Evolutionary conservation across 1,284 basidiomycete species (phyloP).

Genomic region (Phenoliferia sp.): DNA sequence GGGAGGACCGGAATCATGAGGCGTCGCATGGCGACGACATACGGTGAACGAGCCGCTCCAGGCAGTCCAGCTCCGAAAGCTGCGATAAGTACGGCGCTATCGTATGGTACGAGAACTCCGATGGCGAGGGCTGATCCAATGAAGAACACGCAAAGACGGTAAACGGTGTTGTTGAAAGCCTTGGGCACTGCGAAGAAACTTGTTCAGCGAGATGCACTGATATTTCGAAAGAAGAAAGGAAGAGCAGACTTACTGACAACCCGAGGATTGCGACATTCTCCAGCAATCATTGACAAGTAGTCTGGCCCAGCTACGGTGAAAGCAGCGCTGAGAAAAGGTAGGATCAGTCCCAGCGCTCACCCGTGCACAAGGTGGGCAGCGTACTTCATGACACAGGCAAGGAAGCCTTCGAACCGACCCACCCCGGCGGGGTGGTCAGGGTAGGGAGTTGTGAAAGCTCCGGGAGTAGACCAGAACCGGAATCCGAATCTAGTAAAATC

Average conservation of each 20-base stretch:
- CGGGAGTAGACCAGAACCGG: neutral
- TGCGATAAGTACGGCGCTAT: conserved; percentile 1
- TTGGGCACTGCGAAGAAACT: conserved; percentile 37
- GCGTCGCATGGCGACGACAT: conserved; percentile 29
- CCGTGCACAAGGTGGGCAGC: too few species aligned
- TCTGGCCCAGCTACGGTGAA: conserved; percentile 35
- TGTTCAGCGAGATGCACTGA: too few species aligned
- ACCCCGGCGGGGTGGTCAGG: neutral
- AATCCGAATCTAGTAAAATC: too few species aligned
- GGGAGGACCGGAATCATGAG: conserved; percentile 23
- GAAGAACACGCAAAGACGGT: conserved; percentile 40
- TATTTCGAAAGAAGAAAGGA: too few species aligned
- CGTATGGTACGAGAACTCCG: conserved; percentile 25
- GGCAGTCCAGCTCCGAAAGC: conserved; percentile 13
- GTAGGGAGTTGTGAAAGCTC: neutral
- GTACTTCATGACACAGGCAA: conserved; percentile 26
- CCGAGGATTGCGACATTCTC: conserved; percentile 39
- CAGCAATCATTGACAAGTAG: conserved; percentile 21
- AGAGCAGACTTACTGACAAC: conserved; percentile 4
- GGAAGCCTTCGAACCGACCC: conserved; percentile 35
- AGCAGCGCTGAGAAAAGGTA: conserved; percentile 27
- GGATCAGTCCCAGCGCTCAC: neutral
- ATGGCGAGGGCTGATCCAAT: conserved; percentile 36
- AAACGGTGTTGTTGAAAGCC: conserved; percentile 38
- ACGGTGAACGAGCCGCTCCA: conserved; percentile 16